These are phyloP conservation scores for Cyberlindnera xylosilytica DNA, from an alignment of 805 yeast species.

Conservation along the genomic window DNA sequence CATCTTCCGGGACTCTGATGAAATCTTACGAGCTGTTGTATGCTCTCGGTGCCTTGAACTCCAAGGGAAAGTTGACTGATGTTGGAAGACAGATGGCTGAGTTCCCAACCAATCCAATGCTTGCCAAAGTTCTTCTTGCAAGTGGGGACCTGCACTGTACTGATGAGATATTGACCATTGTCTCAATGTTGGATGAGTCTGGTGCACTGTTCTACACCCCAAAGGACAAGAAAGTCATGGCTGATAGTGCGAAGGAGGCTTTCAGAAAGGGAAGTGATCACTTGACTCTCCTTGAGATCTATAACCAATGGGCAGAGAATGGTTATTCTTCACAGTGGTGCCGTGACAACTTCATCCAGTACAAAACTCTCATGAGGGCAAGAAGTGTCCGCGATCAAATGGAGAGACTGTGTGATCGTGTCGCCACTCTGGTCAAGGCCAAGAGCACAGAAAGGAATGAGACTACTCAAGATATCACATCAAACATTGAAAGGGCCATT, in stretches of 20 bases:
- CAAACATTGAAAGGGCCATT: constrained; percentile 78
- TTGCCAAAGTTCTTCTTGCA: constrained; percentile 69
- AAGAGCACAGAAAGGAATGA: constrained; percentile 31
- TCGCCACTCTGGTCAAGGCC: constrained; percentile 39
- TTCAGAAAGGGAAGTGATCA: constrained; percentile 71
- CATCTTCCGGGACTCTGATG: constrained; percentile 67
- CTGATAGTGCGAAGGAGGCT: constrained; percentile 57
- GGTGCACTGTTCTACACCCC: constrained; percentile 70
- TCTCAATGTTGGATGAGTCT: constrained; percentile 82
- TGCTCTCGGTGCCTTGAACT: constrained; percentile 81
- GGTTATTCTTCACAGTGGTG: constrained; percentile 81
- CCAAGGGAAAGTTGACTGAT: constrained; percentile 71
- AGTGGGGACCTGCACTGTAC: constrained; percentile 62
- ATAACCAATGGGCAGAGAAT: constrained; percentile 69
- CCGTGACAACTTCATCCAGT: constrained; percentile 75
- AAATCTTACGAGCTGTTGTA: constrained; percentile 80
- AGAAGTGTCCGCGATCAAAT: constrained; percentile 72
- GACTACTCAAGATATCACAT: constrained; percentile 48
- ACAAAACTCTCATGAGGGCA: constrained; percentile 65
- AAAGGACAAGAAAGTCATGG: constrained; percentile 59
- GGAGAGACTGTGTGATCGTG: constrained; percentile 52
- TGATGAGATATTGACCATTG: constrained; percentile 65
- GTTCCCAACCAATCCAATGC: constrained; percentile 89
- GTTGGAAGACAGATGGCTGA: constrained; percentile 85
- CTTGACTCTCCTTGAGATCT: constrained; percentile 67